These are phyloP conservation scores for Linnemannia exigua DNA, from an alignment of 192 early-diverging fungal species.

Conservation along the genomic window DNA sequence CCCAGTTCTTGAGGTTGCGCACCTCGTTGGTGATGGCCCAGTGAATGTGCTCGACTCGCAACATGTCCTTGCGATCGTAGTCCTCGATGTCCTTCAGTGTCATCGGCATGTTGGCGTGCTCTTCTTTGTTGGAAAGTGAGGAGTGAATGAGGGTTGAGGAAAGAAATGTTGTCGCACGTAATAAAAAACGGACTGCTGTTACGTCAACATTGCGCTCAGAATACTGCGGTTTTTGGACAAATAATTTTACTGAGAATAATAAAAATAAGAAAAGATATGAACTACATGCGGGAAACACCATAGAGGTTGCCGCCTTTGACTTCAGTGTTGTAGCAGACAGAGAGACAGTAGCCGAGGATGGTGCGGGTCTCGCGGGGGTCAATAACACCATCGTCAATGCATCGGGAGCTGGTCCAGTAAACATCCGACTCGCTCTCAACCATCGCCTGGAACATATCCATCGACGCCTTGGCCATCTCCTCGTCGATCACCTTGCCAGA, in stretches of 20 bases:
- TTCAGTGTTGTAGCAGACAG: conserved; percentile 66
- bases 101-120: background rate
- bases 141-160: background rate
- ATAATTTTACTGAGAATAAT: background rate
- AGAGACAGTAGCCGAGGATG: conserved; percentile 71
- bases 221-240: background rate
- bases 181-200: no score
- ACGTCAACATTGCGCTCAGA: no score
- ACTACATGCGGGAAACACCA: conserved; percentile 74
- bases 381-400: conserved; percentile 75
- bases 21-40: conserved; percentile 30
- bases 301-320: conserved; percentile 73
- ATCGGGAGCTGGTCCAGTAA: conserved; percentile 71
- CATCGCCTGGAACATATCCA: conserved; percentile 63
- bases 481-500: conserved; percentile 66
- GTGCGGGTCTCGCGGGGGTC: conserved; percentile 72
- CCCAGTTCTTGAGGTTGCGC: conserved; percentile 26
- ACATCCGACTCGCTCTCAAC: conserved; percentile 73
- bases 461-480: conserved; percentile 60
- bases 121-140: background rate
- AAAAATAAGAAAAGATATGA: background rate
- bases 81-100: conserved; percentile 19
- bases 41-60: conserved; percentile 13
- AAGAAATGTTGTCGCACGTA: background rate
- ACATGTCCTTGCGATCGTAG: background rate